Conservation (phyloP, 805 yeast species). For the Wickerhamomyces ciferrii region DNA sequence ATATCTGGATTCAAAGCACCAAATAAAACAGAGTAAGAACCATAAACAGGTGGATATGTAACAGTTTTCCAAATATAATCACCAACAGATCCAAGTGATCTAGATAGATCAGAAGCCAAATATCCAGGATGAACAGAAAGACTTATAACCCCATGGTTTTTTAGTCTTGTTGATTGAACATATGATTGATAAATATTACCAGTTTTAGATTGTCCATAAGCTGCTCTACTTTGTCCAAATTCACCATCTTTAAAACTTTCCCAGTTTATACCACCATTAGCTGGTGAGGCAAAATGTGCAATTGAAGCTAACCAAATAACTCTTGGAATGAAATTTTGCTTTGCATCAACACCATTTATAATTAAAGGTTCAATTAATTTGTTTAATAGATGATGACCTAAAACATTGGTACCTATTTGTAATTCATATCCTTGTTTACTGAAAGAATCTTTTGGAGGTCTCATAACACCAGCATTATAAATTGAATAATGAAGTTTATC, state of each 20-base stretch:
- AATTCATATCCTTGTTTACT: slow-evolving; percentile 41
- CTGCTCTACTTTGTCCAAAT: neutral
- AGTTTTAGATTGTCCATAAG: slow-evolving; percentile 40
- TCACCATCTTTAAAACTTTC: slow-evolving; percentile 20
- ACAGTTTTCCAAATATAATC: neutral
- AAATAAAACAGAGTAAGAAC: slow-evolving; percentile 39
- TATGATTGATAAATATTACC: slow-evolving; percentile 30
- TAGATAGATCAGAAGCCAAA: slow-evolving; percentile 28
- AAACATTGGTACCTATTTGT: slow-evolving; percentile 40
- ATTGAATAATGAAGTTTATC: slow-evolving; percentile 30
- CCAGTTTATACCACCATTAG: slow-evolving; percentile 28
- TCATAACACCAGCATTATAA: slow-evolving; percentile 42
- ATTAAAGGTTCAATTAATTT: slow-evolving; percentile 32
- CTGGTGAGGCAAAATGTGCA: slow-evolving; percentile 27
- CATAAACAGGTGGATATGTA: slow-evolving; percentile 19
- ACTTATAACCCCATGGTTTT: slow-evolving; percentile 26
- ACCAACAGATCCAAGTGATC: slow-evolving; percentile 12
- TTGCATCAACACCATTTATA: slow-evolving; percentile 23
- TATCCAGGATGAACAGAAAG: slow-evolving; percentile 38
- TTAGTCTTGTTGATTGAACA: slow-evolving; percentile 28
- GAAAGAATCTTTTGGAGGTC: slow-evolving; percentile 27
- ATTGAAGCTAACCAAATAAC: slow-evolving; percentile 41
- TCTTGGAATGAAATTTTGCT: slow-evolving; percentile 24
- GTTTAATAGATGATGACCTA: slow-evolving; percentile 42
- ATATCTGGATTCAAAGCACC: slow-evolving; percentile 37